phyloP scores from a whole-genome alignment of 371 early-diverging fungal genomes.

The Quaeritorhiza haematococci region DNA sequence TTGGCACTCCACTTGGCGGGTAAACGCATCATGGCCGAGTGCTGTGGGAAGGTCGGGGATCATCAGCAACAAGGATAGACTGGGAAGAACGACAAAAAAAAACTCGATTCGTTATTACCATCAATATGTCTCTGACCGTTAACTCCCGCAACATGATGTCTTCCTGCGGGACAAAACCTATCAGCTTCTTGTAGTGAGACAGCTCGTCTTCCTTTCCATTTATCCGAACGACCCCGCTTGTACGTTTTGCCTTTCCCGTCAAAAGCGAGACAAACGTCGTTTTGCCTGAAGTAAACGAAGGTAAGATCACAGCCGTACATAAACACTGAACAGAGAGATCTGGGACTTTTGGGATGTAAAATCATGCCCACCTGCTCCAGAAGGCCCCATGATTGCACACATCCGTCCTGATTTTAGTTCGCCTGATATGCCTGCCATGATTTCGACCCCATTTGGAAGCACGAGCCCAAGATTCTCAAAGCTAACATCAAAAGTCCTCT shows the following conservation, averaged over 20 bases:
- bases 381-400: conserved; percentile 77
- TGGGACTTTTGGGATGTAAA: not conserved
- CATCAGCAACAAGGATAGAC: conserved; percentile 6
- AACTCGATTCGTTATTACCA: too few species aligned
- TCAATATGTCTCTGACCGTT: conserved; percentile 49
- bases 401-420: conserved; percentile 44
- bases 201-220: conserved; percentile 40
- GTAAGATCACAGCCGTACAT: not conserved
- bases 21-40: conserved; percentile 67
- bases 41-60: too few species aligned
- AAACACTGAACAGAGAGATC: not conserved
- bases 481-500: conserved; percentile 40
- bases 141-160: conserved; percentile 61
- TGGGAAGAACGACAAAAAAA: not conserved
- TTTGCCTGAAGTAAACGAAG: conserved; percentile 18
- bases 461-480: conserved; percentile 51
- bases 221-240: conserved; percentile 31
- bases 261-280: conserved; percentile 43
- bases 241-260: conserved; percentile 38
- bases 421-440: conserved; percentile 54
- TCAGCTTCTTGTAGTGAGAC: conserved; percentile 35
- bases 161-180: conserved; percentile 40
- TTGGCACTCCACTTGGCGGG: conserved; percentile 41
- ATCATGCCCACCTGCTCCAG: conserved; percentile 65
- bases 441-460: conserved; percentile 48